These are phyloP conservation scores for Ogataea hybrid DNA, from an alignment of 1,139 yeast species.

Conservation along the genomic window DNA sequence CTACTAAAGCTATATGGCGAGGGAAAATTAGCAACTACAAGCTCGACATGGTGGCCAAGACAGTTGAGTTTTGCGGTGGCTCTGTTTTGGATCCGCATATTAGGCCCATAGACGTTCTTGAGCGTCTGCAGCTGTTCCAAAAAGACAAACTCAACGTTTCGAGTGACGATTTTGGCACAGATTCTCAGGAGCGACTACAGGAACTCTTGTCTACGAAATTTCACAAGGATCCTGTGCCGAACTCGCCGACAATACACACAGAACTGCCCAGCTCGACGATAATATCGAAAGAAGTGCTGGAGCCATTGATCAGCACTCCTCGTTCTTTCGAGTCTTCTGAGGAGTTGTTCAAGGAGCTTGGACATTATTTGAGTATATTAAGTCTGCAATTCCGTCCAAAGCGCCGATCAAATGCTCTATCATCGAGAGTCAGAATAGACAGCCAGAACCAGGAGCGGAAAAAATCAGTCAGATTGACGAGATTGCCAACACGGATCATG, in stretches of 20 bases:
- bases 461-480: conserved; percentile 12
- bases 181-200: conserved; percentile 1
- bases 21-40: conserved; percentile 44
- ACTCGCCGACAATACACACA: conserved; percentile 7
- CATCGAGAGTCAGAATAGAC: conserved; percentile 20
- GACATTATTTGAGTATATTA: conserved; percentile 12
- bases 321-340: conserved; percentile 14
- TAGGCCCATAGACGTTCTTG: no score
- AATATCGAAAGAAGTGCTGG: conserved; percentile 11
- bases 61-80: no score
- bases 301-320: conserved; percentile 8
- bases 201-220: conserved; percentile 9
- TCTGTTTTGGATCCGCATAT: no score
- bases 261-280: conserved; percentile 9
- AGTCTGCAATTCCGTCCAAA: conserved; percentile 17
- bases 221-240: conserved; percentile 7
- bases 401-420: conserved; percentile 17
- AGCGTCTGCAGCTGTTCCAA: no score
- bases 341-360: conserved; percentile 14
- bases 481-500: conserved; percentile 8
- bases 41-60: conserved; percentile 44
- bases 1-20: conserved; percentile 40
- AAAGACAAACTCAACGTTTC: no score
- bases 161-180: conserved; percentile 6
- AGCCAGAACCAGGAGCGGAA: conserved; percentile 20